phyloP scores from a whole-genome alignment of 2,329 filamentous ascomycete genomes.

The Aspergillus sp. region DNA sequence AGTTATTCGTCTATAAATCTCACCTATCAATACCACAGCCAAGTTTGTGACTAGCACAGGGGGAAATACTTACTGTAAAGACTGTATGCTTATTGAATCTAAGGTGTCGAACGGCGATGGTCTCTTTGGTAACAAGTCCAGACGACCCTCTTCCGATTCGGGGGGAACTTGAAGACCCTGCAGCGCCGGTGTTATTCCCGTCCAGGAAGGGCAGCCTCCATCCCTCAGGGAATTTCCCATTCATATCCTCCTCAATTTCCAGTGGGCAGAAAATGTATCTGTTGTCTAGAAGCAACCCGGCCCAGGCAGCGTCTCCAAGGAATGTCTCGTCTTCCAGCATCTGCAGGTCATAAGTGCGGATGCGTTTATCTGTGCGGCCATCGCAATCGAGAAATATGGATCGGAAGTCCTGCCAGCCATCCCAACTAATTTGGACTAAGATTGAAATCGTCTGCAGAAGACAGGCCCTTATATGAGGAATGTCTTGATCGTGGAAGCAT shows the following conservation, averaged over 20 bases:
- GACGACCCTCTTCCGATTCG: background rate
- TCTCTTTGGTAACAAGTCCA: slow-evolving; percentile 7
- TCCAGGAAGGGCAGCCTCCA: slow-evolving; percentile 9
- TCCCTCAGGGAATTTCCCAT: background rate
- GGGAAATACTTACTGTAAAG: too few species aligned
- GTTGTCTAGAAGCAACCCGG: background rate
- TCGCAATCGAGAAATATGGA: background rate
- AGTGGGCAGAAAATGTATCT: background rate
- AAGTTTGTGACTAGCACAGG: background rate
- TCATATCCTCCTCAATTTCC: background rate
- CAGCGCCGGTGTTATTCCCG: background rate
- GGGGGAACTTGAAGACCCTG: too few species aligned
- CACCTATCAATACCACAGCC: background rate
- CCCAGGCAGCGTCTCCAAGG: background rate
- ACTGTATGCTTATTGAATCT: background rate
- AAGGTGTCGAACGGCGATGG: background rate
- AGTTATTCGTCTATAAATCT: too few species aligned
- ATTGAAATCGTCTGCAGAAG: slow-evolving; percentile 5
- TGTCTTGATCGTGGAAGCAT: background rate
- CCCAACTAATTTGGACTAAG: background rate
- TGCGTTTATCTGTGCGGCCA: background rate
- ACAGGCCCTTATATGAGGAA: background rate
- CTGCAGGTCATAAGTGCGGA: background rate
- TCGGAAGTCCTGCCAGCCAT: background rate
- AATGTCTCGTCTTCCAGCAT: background rate